Evolutionary conservation across 2,329 filamentous ascomycete genomes (phyloP).

Genomic region (Lachnum nothofagi): DNA sequence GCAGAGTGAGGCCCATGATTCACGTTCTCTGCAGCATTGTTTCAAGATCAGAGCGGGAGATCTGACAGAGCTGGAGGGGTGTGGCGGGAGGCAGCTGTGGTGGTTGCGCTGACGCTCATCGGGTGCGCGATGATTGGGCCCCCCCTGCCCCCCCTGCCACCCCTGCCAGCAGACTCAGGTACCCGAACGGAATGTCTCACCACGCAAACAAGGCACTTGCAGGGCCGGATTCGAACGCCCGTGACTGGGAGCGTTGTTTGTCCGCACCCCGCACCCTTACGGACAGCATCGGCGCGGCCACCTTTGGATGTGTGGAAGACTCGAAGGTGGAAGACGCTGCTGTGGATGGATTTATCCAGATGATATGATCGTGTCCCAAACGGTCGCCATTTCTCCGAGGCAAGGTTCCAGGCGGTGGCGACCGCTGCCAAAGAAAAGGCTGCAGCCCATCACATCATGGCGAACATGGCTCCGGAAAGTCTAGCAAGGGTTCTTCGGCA

Average conservation of each 20-base stretch:
- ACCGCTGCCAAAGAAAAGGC: neutral
- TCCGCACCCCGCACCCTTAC: neutral
- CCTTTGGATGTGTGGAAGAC: neutral
- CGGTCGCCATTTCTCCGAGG: neutral
- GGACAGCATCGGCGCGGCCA: neutral
- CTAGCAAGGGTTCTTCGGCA: neutral
- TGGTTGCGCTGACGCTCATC: slow-evolving; percentile 3
- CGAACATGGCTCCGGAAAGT: neutral
- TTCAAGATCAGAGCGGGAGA: slow-evolving; percentile 6
- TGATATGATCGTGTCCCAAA: neutral
- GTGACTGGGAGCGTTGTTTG: slow-evolving; percentile 9
- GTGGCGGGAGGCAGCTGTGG: slow-evolving; percentile 5
- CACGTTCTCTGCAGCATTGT: neutral
- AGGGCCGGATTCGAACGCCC: slow-evolving; percentile 1
- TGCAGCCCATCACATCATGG: neutral
- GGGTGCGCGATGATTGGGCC: neutral
- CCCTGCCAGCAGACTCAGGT: slow-evolving; percentile 21
- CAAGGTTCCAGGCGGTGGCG: neutral
- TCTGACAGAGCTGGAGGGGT: slow-evolving; percentile 6
- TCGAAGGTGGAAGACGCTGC: neutral
- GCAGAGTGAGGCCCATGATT: neutral
- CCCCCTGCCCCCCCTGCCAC: no score
- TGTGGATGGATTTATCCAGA: neutral
- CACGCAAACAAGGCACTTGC: slow-evolving; percentile 2
- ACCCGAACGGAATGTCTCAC: slow-evolving; percentile 20